phyloP scores from a whole-genome alignment of 1,284 basidiomycete genomes.

The Termitomyces sp. region DNA sequence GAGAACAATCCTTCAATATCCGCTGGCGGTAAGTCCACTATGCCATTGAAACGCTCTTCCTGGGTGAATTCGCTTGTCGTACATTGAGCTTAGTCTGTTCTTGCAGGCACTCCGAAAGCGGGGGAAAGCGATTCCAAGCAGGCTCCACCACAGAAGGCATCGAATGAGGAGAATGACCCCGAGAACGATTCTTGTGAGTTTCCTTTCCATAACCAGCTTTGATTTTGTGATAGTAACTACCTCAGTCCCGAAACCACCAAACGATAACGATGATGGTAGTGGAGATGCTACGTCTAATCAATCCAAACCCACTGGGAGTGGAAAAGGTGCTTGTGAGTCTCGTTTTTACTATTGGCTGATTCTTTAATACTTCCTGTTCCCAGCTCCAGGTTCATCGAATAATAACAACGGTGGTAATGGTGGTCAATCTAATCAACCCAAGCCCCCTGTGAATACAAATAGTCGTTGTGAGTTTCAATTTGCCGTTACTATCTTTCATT shows the following conservation, averaged over 20 bases:
- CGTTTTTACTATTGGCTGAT: not conserved
- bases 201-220: not conserved
- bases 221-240: not conserved
- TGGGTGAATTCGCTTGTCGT: not conserved
- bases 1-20: constrained; percentile 7
- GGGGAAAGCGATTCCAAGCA: constrained; percentile 2
- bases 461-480: not conserved
- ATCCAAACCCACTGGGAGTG: not conserved
- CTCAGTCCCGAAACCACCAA: not conserved
- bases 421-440: not conserved
- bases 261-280: not conserved
- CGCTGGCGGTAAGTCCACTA: constrained; percentile 13
- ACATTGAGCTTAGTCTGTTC: constrained; percentile 1
- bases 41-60: not conserved
- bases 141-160: not conserved
- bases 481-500: not conserved
- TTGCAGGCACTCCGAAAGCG: constrained; percentile 12
- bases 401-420: not conserved
- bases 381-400: not conserved
- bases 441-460: not conserved
- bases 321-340: not conserved
- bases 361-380: not conserved
- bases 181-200: not conserved
- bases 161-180: not conserved
- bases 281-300: not conserved